phyloP scores from a whole-genome alignment of 768 basidiomycete genomes.

The Calvatia gigantea region DNA sequence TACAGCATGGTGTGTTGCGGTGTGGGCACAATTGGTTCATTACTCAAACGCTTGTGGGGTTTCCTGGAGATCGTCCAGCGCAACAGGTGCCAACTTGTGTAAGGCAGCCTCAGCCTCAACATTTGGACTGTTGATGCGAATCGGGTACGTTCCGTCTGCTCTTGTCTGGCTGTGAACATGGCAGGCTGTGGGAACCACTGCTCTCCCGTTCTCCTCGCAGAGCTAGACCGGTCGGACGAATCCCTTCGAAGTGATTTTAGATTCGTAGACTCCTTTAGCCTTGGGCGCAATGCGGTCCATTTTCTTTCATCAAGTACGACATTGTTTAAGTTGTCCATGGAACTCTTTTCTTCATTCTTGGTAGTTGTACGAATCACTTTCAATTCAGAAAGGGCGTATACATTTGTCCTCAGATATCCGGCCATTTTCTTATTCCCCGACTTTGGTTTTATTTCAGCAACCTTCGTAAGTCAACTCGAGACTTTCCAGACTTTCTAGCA shows the following conservation, averaged over 20 bases:
- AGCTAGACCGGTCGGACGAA: slow-evolving; percentile 82
- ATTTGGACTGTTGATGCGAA: slow-evolving; percentile 1
- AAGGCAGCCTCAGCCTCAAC: neutral
- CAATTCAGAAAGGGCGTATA: neutral
- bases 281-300: neutral
- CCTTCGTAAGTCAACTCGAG: neutral
- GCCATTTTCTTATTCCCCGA: neutral
- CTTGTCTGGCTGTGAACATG: slow-evolving; percentile 31
- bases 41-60: too few relatives aligned
- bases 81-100: too few relatives aligned
- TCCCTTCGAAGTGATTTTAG: slow-evolving; percentile 35
- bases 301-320: neutral
- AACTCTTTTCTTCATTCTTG: too few relatives aligned
- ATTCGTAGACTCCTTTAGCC: neutral
- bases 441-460: neutral
- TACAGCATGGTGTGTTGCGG: too few relatives aligned
- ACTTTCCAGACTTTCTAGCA: neutral
- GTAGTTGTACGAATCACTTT: neutral
- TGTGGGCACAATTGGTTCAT: too few relatives aligned
- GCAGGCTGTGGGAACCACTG: slow-evolving; percentile 69
- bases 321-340: neutral
- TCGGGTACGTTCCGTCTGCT: neutral
- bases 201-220: slow-evolving; percentile 94
- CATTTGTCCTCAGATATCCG: neutral
- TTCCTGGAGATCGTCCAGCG: too few relatives aligned